Percentiles rank a stretch among this genome's conserved stretches.
Evolutionary conservation across 139 green algal genomes (phyloP).

Genomic region (Auxenochlorella pyrenoidosa): DNA sequence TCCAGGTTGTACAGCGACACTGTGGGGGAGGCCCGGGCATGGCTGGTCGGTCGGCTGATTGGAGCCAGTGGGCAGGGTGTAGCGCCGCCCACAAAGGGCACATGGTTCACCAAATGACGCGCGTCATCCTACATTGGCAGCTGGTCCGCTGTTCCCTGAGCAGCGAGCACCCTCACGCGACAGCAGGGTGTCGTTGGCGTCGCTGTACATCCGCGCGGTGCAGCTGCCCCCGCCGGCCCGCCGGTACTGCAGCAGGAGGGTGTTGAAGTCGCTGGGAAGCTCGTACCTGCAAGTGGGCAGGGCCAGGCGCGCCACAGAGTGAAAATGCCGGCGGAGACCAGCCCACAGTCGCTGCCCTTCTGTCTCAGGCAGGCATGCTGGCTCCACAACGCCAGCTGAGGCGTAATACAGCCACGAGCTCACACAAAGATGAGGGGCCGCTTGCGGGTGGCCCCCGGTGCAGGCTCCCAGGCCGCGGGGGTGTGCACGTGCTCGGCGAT

Average conservation of each 20-base stretch:
- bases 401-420: not conserved
- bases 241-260: constrained; percentile 8
- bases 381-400: too few species aligned
- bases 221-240: not conserved
- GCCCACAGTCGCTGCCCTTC: too few species aligned
- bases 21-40: not conserved
- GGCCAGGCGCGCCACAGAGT: not conserved
- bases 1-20: constrained; percentile 4
- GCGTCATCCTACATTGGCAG: too few species aligned
- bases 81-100: too few species aligned
- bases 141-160: too few species aligned
- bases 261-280: not conserved
- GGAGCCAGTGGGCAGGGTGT: too few species aligned
- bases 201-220: not conserved
- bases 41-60: too few species aligned
- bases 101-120: too few species aligned
- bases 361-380: too few species aligned
- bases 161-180: not conserved
- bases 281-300: not conserved
- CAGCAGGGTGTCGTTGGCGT: not conserved
- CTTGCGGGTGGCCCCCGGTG: constrained; percentile 1
- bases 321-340: too few species aligned
- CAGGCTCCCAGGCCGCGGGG: not conserved
- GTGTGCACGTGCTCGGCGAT: constrained; percentile 9
- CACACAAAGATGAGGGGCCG: constrained; percentile 35